These are phyloP conservation scores for Nakazawaea ernobii DNA, from an alignment of 805 yeast genomes.

Conservation along the genomic window DNA sequence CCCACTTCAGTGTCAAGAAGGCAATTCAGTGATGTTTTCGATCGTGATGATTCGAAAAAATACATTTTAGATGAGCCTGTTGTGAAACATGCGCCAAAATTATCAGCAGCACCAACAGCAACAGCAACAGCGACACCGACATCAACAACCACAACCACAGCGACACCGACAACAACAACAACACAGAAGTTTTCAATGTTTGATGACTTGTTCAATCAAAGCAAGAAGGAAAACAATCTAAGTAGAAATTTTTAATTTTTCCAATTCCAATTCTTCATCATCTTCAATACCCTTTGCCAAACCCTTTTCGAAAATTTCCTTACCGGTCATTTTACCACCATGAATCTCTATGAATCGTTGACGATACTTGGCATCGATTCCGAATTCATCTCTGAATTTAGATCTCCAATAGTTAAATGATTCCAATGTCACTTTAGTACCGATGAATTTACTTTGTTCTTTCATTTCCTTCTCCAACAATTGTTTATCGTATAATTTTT, in stretches of 20 bases:
- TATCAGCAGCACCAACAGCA: neutral
- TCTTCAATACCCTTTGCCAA: slow-evolving; percentile 68
- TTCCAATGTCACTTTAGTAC: slow-evolving; percentile 83
- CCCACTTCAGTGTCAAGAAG: neutral
- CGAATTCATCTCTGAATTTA: slow-evolving; percentile 65
- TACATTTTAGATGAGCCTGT: too few species aligned
- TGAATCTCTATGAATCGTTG: slow-evolving; percentile 53
- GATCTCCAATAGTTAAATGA: slow-evolving; percentile 69
- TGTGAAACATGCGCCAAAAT: neutral
- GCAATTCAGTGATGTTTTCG: too few species aligned
- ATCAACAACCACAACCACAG: neutral
- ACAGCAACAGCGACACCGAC: neutral
- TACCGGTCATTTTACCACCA: slow-evolving; percentile 77
- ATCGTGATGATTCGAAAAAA: too few species aligned
- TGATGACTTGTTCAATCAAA: slow-evolving; percentile 3
- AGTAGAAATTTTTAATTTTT: slow-evolving; percentile 10
- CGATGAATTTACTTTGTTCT: slow-evolving; percentile 86
- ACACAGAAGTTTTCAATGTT: neutral
- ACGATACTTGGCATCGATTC: slow-evolving; percentile 53
- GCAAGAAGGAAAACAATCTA: neutral
- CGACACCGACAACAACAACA: neutral
- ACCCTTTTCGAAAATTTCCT: slow-evolving; percentile 86
- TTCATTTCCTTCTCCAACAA: slow-evolving; percentile 63
- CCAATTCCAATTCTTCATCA: slow-evolving; percentile 29
- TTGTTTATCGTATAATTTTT: slow-evolving; percentile 52